These are phyloP conservation scores for Candida tetrigidarum DNA, from an alignment of 1,139 yeast species.

Conservation along the genomic window DNA sequence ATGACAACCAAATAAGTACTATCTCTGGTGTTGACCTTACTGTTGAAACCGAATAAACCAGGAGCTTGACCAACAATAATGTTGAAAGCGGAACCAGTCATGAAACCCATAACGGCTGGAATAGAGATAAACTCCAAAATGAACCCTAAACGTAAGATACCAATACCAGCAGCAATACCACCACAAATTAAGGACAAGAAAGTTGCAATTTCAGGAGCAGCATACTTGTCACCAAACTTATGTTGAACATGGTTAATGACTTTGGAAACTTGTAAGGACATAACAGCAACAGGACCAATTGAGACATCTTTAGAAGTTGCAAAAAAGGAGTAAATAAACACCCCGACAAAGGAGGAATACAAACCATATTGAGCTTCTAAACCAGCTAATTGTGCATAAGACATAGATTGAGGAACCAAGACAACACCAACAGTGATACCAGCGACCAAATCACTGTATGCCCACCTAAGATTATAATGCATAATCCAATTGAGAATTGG, in stretches of 20 bases:
- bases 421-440: constrained; percentile 95
- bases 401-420: constrained; percentile 94
- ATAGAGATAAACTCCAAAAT: constrained; percentile 85
- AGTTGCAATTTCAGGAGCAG: constrained; percentile 77
- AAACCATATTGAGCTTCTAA: constrained; percentile 84
- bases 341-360: constrained; percentile 92
- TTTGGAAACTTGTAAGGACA: constrained; percentile 86
- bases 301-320: constrained; percentile 97
- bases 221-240: constrained; percentile 39
- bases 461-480: constrained; percentile 81
- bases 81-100: constrained; percentile 91
- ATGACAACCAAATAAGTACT: constrained; percentile 74
- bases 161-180: constrained; percentile 79
- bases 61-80: constrained; percentile 89
- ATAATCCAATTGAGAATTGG: constrained; percentile 85
- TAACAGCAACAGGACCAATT: constrained; percentile 97
- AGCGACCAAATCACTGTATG: constrained; percentile 82
- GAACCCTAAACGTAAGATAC: constrained; percentile 84
- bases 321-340: constrained; percentile 82
- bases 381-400: constrained; percentile 88
- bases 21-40: constrained; percentile 69
- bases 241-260: constrained; percentile 67
- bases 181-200: constrained; percentile 83
- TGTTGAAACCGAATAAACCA: constrained; percentile 76
- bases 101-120: constrained; percentile 94